Percentiles rank a stretch among this genome's conserved stretches.
Evolutionary conservation across 164 flowering plant genomes (phyloP).

Genomic region (Nymphaea thermarum): DNA sequence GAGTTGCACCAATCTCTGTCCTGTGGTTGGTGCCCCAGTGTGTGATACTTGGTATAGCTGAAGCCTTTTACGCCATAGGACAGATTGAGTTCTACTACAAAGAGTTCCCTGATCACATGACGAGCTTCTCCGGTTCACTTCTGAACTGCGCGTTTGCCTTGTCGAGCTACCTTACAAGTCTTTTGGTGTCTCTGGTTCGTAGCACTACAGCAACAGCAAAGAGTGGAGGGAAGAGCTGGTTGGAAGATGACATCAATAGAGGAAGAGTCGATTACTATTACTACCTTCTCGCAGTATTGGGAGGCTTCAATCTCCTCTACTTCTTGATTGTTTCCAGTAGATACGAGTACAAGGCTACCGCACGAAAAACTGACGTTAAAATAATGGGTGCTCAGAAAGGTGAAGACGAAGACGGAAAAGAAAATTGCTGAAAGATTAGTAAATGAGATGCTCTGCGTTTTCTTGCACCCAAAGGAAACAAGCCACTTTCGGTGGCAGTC

Average conservation of each 20-base stretch:
- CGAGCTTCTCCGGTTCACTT: slow-evolving; percentile 38
- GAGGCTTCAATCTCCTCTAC: slow-evolving; percentile 22
- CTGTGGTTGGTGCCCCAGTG: slow-evolving; percentile 5
- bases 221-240: slow-evolving; percentile 23
- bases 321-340: slow-evolving; percentile 24
- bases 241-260: slow-evolving; percentile 31
- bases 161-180: slow-evolving; percentile 32
- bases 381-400: too few relatives aligned
- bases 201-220: slow-evolving; percentile 21
- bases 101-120: slow-evolving; percentile 29
- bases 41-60: background rate
- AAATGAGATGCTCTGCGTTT: too few relatives aligned
- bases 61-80: slow-evolving; percentile 4
- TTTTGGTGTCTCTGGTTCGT: slow-evolving; percentile 32
- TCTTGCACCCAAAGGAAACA: too few relatives aligned
- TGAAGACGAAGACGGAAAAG: too few relatives aligned
- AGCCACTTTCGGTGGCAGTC: too few relatives aligned
- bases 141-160: slow-evolving; percentile 24
- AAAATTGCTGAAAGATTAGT: too few relatives aligned
- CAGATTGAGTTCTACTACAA: slow-evolving; percentile 8
- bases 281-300: slow-evolving; percentile 24
- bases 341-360: slow-evolving; percentile 33
- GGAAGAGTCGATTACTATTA: slow-evolving; percentile 39
- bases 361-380: too few relatives aligned
- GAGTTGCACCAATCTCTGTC: slow-evolving; percentile 6